These are phyloP conservation scores for Leishmania braziliensis DNA, from an alignment of 208 protist genomes.

Conservation along the genomic window DNA sequence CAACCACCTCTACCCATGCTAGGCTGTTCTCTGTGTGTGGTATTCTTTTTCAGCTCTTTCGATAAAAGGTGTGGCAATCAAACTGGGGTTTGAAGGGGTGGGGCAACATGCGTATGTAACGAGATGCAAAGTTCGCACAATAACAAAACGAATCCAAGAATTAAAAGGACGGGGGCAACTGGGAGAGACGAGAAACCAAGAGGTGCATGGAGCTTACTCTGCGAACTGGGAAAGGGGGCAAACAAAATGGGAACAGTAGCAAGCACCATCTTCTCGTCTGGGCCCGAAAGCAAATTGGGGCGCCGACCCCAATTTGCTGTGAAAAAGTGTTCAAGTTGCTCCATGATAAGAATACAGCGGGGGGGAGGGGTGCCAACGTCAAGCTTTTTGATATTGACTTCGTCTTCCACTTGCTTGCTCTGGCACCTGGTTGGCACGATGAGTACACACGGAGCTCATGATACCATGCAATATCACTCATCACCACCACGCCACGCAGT, in stretches of 20 bases:
- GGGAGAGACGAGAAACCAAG: not conserved
- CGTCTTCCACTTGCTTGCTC: not conserved
- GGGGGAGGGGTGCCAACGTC: not conserved
- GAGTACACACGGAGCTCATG: not conserved
- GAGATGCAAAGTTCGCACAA: not conserved
- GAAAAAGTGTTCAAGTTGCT: not conserved
- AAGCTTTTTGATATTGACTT: not conserved
- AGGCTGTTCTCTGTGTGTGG: not conserved
- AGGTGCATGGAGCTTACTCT: not conserved
- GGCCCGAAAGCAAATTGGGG: not conserved
- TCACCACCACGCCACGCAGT: not conserved
- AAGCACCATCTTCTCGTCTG: not conserved
- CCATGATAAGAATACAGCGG: not conserved
- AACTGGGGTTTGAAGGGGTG: not conserved
- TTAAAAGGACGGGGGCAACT: not conserved
- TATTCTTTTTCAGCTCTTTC: not conserved
- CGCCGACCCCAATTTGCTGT: not conserved
- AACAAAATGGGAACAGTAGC: not conserved
- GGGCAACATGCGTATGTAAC: not conserved
- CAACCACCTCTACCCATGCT: not conserved
- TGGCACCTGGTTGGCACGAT: not conserved
- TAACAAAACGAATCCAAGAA: not conserved
- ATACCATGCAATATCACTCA: not conserved
- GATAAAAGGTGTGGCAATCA: not conserved
- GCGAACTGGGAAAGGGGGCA: not conserved